Evolutionary conservation across 225 moss, liverwort and hornwort genomes (phyloP).

Genomic region (Anthoceros angustus): DNA sequence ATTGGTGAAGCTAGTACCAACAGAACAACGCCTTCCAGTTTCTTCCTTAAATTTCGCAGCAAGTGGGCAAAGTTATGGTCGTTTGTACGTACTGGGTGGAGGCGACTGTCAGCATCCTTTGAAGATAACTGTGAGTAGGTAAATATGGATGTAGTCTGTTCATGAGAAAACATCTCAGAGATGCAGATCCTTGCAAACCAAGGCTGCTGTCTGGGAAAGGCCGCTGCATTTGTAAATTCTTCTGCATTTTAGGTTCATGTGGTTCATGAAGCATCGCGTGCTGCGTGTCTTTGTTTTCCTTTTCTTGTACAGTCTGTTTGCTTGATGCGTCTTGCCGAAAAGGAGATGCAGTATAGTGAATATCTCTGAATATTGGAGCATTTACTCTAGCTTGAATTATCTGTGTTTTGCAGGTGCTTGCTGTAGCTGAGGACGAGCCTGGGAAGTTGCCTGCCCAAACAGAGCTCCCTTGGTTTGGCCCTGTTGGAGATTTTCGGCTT

Average conservation of each 20-base stretch:
- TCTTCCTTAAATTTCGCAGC: slow-evolving; percentile 56
- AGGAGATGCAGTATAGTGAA: no score
- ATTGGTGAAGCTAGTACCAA: slow-evolving; percentile 56
- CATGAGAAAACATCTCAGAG: background rate
- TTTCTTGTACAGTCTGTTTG: no score
- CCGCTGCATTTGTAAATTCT: no score
- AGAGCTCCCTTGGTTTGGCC: slow-evolving; percentile 56
- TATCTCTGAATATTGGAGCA: background rate
- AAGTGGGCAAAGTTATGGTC: slow-evolving; percentile 45
- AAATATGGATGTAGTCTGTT: slow-evolving; percentile 3
- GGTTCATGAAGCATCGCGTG: no score
- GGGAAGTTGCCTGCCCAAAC: background rate
- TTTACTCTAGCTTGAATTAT: background rate
- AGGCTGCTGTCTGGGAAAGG: background rate
- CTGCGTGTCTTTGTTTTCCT: no score
- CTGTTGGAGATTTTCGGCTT: slow-evolving; percentile 70
- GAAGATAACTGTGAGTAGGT: slow-evolving; percentile 54
- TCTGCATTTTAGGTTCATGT: no score
- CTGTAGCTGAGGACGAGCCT: background rate
- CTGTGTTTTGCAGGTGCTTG: background rate
- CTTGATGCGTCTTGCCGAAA: no score
- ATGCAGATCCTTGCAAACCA: background rate
- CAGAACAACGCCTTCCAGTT: slow-evolving; percentile 78
- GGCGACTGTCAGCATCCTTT: slow-evolving; percentile 67
- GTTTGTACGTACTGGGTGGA: slow-evolving; percentile 85